phyloP scores from a whole-genome alignment of 2,329 filamentous ascomycete species.

The Fusarium piperis region DNA sequence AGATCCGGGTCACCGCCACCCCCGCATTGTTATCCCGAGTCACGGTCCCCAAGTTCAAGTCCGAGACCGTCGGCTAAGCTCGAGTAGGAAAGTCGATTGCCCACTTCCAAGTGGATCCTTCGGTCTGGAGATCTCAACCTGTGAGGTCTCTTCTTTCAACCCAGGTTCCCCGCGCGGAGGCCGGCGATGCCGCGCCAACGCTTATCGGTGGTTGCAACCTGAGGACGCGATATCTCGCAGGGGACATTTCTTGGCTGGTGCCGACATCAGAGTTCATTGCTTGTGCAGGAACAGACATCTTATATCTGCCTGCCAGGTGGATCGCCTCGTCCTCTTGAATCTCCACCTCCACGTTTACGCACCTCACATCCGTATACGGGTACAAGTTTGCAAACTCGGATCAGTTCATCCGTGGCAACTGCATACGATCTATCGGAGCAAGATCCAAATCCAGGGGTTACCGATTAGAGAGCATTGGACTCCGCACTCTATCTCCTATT shows the following conservation, averaged over 20 bases:
- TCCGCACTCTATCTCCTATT: not conserved
- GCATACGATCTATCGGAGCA: not conserved
- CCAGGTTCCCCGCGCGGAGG: slow-evolving; percentile 21
- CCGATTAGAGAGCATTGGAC: not conserved
- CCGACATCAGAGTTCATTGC: not conserved
- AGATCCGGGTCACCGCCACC: not conserved
- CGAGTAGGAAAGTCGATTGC: slow-evolving; percentile 36
- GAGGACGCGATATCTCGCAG: not conserved
- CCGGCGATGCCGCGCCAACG: not conserved
- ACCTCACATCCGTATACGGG: not conserved
- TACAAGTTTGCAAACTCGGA: not conserved
- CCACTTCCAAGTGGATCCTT: slow-evolving; percentile 23
- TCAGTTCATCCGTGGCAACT: not conserved
- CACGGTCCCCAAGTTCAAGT: not conserved
- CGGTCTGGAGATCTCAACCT: slow-evolving; percentile 1
- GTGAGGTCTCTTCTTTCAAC: not conserved
- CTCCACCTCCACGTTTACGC: not conserved
- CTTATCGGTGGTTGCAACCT: not conserved
- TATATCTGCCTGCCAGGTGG: not conserved
- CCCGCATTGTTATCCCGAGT: not conserved
- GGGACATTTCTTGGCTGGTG: not conserved
- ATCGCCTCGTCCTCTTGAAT: not conserved
- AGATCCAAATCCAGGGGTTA: not conserved
- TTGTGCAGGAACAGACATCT: not conserved
- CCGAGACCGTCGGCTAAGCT: slow-evolving; percentile 3